These are phyloP conservation scores for Lepidopterella palustris DNA, from an alignment of 495 filamentous ascomycete species.

Conservation along the genomic window DNA sequence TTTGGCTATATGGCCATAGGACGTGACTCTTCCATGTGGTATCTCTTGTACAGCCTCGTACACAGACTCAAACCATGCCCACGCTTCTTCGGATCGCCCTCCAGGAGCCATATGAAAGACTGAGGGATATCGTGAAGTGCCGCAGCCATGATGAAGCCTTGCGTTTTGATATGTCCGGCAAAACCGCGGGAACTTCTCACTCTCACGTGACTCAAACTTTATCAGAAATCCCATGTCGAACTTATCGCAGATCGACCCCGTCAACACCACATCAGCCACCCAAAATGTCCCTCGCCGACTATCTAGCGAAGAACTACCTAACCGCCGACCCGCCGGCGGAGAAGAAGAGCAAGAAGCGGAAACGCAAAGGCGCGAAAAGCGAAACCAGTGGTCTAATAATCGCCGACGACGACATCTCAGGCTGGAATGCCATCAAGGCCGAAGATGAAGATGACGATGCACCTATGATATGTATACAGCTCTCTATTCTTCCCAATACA, in stretches of 20 bases:
- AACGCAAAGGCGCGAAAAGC: constrained; percentile 49
- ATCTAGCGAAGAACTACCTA: constrained; percentile 93
- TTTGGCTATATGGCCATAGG: constrained; percentile 80
- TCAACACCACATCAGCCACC: constrained; percentile 7
- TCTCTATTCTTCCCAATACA: not conserved
- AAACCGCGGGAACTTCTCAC: not conserved
- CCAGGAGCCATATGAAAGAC: constrained; percentile 25
- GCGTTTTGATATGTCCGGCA: not conserved
- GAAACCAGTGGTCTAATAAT: constrained; percentile 64
- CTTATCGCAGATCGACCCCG: constrained; percentile 36
- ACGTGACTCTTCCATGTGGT: constrained; percentile 74
- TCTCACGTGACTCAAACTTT: not conserved
- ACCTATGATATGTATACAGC: constrained; percentile 34
- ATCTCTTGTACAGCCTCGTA: constrained; percentile 81
- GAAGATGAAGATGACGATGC: constrained; percentile 42
- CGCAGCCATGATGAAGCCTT: no score
- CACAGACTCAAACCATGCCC: constrained; percentile 75
- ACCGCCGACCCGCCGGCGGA: constrained; percentile 66
- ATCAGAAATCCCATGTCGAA: not conserved
- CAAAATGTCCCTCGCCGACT: constrained; percentile 63
- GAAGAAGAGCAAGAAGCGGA: constrained; percentile 81
- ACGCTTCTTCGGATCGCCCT: constrained; percentile 71
- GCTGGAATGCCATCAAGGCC: constrained; percentile 50
- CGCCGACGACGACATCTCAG: constrained; percentile 79
- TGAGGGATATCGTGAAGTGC: no score